Evolutionary conservation across 495 filamentous ascomycete genomes (phyloP).

Genomic region (Tuber microsphaerosporum): DNA sequence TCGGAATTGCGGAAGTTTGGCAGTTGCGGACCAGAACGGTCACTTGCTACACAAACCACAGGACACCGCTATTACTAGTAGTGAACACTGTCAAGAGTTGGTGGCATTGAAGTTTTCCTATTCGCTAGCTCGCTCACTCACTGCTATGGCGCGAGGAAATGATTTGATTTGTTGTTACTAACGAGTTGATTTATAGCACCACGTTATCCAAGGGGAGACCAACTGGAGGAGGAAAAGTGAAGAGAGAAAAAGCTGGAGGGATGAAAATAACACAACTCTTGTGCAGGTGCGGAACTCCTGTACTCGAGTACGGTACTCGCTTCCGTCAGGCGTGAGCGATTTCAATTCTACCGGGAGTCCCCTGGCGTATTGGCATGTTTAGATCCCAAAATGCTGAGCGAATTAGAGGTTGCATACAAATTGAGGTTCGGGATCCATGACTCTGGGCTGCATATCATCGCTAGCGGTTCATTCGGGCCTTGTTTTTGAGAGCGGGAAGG

Average conservation of each 20-base stretch:
- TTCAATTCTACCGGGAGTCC: background rate
- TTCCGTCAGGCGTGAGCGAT: background rate
- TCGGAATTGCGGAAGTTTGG: too few relatives aligned
- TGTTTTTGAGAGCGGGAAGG: background rate
- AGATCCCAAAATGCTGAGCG: background rate
- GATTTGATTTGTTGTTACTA: background rate
- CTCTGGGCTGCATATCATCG: background rate
- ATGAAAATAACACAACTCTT: background rate
- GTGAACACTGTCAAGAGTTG: background rate
- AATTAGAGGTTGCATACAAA: background rate
- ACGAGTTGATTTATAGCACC: background rate
- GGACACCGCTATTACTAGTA: background rate
- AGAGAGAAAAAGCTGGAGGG: background rate
- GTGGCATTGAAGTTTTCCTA: background rate
- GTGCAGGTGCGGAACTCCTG: background rate
- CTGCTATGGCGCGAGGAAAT: background rate
- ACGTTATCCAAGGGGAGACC: background rate
- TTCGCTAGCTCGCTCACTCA: background rate
- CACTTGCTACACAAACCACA: background rate
- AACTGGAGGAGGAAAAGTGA: background rate
- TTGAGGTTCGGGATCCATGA: background rate
- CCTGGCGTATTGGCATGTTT: background rate
- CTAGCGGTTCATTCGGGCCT: background rate
- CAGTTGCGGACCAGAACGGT: background rate
- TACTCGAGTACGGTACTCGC: background rate